phyloP scores from a whole-genome alignment of 1,139 yeast genomes.

The Suhomyces kunorum region DNA sequence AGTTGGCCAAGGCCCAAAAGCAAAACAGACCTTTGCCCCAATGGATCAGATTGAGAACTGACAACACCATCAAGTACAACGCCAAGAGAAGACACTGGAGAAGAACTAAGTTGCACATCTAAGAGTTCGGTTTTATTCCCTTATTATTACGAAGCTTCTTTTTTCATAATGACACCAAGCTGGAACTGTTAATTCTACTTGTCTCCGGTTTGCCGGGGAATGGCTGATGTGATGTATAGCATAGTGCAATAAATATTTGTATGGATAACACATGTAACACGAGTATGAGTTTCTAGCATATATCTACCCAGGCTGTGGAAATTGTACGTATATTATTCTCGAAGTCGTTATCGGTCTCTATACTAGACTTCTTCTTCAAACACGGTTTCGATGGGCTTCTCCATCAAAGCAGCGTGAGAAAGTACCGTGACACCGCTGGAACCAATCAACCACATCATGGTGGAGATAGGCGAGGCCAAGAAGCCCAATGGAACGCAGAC shows the following conservation, averaged over 20 bases:
- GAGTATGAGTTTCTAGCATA: too few species aligned
- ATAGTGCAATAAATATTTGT: slow-evolving; percentile 15
- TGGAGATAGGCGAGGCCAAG: slow-evolving; percentile 89
- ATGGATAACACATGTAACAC: slow-evolving; percentile 7
- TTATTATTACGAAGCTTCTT: slow-evolving; percentile 13
- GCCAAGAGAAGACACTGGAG: slow-evolving; percentile 99
- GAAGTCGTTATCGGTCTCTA: neutral
- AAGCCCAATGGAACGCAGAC: slow-evolving; percentile 86
- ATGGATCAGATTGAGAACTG: slow-evolving; percentile 99
- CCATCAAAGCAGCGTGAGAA: slow-evolving; percentile 92
- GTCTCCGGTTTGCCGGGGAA: slow-evolving; percentile 6
- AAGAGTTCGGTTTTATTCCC: slow-evolving; percentile 37
- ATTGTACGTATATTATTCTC: neutral
- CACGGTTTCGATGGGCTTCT: slow-evolving; percentile 96
- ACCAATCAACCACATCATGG: slow-evolving; percentile 96
- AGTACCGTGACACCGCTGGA: slow-evolving; percentile 85
- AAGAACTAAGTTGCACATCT: slow-evolving; percentile 98
- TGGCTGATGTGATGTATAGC: slow-evolving; percentile 13
- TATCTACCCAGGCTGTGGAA: too few species aligned
- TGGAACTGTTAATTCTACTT: slow-evolving; percentile 10
- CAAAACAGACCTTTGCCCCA: slow-evolving; percentile 99
- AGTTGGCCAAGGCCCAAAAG: slow-evolving; percentile 98
- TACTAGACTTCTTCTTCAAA: slow-evolving; percentile 76
- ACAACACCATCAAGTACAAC: slow-evolving; percentile 97
- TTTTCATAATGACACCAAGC: slow-evolving; percentile 12